phyloP scores from a whole-genome alignment of 1,139 yeast species.

The Magnusiomyces starmeri region DNA sequence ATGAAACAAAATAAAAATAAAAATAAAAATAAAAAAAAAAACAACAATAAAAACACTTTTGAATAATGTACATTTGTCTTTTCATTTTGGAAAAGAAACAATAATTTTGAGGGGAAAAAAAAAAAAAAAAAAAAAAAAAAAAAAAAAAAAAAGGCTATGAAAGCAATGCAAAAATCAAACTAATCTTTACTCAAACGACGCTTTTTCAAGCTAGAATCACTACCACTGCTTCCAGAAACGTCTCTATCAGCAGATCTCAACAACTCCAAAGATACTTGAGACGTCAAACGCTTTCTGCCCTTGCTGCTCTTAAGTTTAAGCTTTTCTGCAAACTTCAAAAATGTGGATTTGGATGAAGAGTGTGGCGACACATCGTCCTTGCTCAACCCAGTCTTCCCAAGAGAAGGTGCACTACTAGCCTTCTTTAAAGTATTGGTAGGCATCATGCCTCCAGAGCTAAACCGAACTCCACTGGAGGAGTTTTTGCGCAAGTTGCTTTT shows the following conservation, averaged over 20 bases:
- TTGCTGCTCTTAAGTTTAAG: neutral
- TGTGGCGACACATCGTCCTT: neutral
- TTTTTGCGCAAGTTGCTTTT: neutral
- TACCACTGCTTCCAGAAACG: neutral
- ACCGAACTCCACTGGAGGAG: neutral
- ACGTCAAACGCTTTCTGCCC: neutral
- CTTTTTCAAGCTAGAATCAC: constrained; percentile 9
- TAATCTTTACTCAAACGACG: constrained; percentile 21
- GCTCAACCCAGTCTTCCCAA: neutral
- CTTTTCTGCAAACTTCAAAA: neutral
- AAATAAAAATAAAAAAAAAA: too few species aligned
- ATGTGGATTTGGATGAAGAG: neutral
- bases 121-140: neutral
- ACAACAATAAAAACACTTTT: too few species aligned
- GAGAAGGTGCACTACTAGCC: neutral
- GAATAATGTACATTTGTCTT: too few species aligned
- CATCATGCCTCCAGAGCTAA: neutral
- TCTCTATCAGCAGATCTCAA: too few species aligned
- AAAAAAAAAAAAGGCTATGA: neutral
- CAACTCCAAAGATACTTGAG: too few species aligned
- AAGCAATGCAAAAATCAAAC: constrained; percentile 27
- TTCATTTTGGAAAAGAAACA: too few species aligned
- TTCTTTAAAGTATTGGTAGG: neutral
- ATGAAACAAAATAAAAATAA: too few species aligned
- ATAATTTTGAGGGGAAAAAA: neutral